phyloP scores from a whole-genome alignment of 345 rosid species.

The Moricandia arvensis region DNA sequence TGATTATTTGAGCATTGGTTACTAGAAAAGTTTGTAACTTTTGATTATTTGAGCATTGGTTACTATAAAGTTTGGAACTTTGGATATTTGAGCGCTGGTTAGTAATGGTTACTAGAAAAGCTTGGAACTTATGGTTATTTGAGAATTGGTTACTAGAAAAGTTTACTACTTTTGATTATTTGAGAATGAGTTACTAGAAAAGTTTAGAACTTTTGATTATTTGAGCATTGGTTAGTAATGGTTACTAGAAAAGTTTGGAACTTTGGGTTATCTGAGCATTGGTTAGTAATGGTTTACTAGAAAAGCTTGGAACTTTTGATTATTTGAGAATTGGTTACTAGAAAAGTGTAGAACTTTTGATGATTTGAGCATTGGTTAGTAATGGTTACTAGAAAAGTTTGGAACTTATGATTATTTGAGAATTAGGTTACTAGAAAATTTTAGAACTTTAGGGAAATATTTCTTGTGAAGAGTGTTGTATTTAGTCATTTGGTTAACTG shows the following conservation, averaged over 20 bases:
- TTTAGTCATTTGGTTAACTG: slow-evolving; percentile 1
- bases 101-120: neutral
- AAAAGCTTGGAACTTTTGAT: neutral
- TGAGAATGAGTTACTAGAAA: neutral
- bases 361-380: neutral
- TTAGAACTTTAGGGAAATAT: neutral
- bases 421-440: neutral
- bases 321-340: neutral
- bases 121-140: neutral
- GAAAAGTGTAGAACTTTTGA: neutral
- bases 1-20: neutral
- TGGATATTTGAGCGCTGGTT: neutral
- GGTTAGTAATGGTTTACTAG: neutral
- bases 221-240: neutral
- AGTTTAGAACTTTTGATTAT: neutral
- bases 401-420: neutral
- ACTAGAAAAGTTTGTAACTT: neutral
- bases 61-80: neutral
- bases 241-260: neutral
- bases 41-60: neutral
- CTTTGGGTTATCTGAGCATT: neutral
- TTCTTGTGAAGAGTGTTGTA: neutral
- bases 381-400: neutral
- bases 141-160: neutral
- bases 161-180: neutral